Base-by-base conservation (phyloP, 179 eudicot genomes). In the Dionaea muscipula region DNA sequence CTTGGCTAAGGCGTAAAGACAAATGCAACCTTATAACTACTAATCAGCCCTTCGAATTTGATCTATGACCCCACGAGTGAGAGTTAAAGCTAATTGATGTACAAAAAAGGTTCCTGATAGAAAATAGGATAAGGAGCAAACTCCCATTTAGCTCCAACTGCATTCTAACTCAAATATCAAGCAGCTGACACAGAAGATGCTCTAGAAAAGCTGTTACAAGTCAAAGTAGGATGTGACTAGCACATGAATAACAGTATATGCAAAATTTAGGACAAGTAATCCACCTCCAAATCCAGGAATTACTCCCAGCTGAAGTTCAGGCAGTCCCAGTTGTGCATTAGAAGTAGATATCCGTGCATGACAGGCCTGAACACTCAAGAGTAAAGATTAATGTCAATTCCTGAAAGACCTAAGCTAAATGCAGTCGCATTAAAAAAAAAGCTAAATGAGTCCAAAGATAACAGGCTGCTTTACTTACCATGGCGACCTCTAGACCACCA, bases 231-330 rank as follows among this genome's bases (percentile, higher is more conserved):
- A 8, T 9, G 15, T 13, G 12, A 3, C 16, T 38, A 31, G 22
- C 54, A 15, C 26, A 28, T 9, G 19, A 39, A 6, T 2, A 39
- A 21, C 21, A 31, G 25, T 1, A 18, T 38, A 19, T 44, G 21
- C 59, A 24, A 9, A 15, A 38, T 38, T 27, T 24, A 59, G 55
- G 39, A 18, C 21, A 28, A 17, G 2, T n/a, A 51, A 3, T 26
- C 27, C 83, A 89, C 97, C 97, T 81, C 97, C 97, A 72, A 89
- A 86, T 58, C 97, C 97, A 47, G 97, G 97, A 53, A 89, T 68
- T 53, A 89, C 20, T 49, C 95, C 97, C 36, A 89, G 83, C 78
- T 79, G 94, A 78, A 89, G 86, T 71, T 89, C 94, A 40, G 95
- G 97, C 55, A 89, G 78, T 33, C 97, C 97, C 72, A 89, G 66